phyloP scores from a whole-genome alignment of 106 monocot genomes.

The Dendrobium huoshanense region DNA sequence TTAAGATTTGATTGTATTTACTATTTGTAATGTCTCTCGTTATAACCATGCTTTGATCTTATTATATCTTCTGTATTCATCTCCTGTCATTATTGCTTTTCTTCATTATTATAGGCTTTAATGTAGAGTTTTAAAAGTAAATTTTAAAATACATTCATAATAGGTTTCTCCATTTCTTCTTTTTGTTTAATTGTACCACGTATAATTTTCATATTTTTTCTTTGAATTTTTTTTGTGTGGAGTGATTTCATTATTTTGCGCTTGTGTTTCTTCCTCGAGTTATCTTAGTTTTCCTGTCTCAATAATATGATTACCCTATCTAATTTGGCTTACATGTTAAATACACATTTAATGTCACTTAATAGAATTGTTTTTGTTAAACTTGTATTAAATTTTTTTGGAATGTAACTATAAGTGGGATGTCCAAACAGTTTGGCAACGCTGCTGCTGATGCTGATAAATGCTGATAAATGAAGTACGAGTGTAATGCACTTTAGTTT shows the following conservation, averaged over 20 bases:
- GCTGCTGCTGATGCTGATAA: background rate
- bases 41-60: no score
- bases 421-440: background rate
- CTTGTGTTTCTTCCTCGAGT: background rate
- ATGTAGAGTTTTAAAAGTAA: no score
- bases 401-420: background rate
- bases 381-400: background rate
- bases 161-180: no score
- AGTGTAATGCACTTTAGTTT: background rate
- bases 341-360: background rate
- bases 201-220: background rate
- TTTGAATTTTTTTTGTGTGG: background rate
- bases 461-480: background rate
- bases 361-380: background rate
- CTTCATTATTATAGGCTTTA: no score
- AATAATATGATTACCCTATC: background rate
- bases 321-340: background rate
- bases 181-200: no score
- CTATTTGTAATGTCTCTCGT: no score
- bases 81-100: no score
- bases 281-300: background rate
- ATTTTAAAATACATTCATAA: no score
- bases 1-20: background rate
- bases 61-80: no score
- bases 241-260: background rate